Conservation (phyloP, 2,329 filamentous ascomycete species). For the Triangularia verruculosa region DNA sequence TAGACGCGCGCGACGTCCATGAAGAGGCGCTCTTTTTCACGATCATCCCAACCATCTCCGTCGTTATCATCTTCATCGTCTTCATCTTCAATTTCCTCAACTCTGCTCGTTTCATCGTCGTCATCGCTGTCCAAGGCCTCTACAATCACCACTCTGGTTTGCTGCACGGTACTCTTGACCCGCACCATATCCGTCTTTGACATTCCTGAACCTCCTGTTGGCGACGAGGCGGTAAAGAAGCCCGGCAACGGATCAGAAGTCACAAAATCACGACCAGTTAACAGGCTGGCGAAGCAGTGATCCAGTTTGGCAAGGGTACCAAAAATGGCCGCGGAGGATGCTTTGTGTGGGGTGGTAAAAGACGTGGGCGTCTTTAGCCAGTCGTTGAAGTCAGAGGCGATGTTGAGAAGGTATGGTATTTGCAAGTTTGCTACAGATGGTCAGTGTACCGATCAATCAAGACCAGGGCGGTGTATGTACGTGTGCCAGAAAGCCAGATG, state of each 20-base stretch:
- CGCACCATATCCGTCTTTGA: constrained; percentile 83
- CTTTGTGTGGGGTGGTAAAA: not conserved
- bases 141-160: constrained; percentile 67
- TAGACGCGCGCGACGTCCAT: constrained; percentile 76
- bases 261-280: constrained; percentile 64
- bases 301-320: constrained; percentile 74
- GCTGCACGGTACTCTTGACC: constrained; percentile 76
- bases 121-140: constrained; percentile 58
- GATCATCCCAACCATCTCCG: constrained; percentile 32
- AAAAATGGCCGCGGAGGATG: constrained; percentile 64
- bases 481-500: constrained; percentile 83
- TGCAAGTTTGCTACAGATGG: constrained; percentile 64
- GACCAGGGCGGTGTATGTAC: constrained; percentile 48
- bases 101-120: constrained; percentile 29
- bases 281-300: constrained; percentile 73
- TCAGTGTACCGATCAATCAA: constrained; percentile 6
- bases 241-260: constrained; percentile 66
- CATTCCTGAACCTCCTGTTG: constrained; percentile 56
- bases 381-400: constrained; percentile 69
- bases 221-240: constrained; percentile 53
- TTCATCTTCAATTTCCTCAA: constrained; percentile 41
- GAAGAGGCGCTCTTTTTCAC: constrained; percentile 44
- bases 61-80: constrained; percentile 25
- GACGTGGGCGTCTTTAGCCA: constrained; percentile 72
- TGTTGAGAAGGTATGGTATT: constrained; percentile 75